Percentiles rank a stretch among this genome's conserved stretches.
These are phyloP conservation scores for Trapa bicornis DNA, from an alignment of 345 rosid species.

Conservation along the genomic window DNA sequence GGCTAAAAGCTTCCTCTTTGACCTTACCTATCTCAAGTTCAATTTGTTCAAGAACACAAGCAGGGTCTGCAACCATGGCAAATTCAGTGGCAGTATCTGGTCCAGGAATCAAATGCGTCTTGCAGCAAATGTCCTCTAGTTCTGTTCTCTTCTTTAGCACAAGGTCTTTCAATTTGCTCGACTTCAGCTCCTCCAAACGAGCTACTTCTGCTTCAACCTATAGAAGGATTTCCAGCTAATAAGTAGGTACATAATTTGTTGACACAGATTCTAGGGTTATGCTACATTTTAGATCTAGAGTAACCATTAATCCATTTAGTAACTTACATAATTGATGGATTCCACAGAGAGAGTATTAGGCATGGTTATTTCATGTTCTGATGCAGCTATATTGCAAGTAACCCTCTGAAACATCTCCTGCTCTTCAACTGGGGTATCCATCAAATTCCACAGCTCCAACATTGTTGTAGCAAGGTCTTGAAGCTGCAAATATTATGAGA, in stretches of 20 bases:
- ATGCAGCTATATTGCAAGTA: conserved; percentile 88
- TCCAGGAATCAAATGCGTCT: conserved; percentile 69
- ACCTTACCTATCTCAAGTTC: conserved; percentile 72
- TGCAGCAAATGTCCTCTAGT: conserved; percentile 81
- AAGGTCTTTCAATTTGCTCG: conserved; percentile 97
- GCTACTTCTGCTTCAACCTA: conserved; percentile 89
- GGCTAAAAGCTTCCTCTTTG: conserved; percentile 81
- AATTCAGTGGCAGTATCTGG: conserved; percentile 44
- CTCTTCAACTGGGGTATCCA: conserved; percentile 97
- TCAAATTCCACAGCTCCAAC: conserved; percentile 93
- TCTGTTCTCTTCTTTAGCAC: conserved; percentile 80
- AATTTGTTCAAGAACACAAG: conserved; percentile 55
- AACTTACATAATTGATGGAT: conserved; percentile 65
- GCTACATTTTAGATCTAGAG: not conserved
- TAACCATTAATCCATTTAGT: not conserved
- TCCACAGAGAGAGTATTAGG: conserved; percentile 75
- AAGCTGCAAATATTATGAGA: conserved; percentile 32
- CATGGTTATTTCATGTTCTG: conserved; percentile 82
- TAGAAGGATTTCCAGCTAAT: conserved; percentile 10
- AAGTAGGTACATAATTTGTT: conserved; percentile 6
- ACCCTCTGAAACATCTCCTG: conserved; percentile 80
- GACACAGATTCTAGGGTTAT: not conserved
- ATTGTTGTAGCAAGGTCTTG: conserved; percentile 91
- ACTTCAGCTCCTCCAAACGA: conserved; percentile 70
- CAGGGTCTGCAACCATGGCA: conserved; percentile 35